These are phyloP conservation scores for Phytopythium oedochilum DNA, from an alignment of 352 stramenopile genomes.

Conservation along the genomic window DNA sequence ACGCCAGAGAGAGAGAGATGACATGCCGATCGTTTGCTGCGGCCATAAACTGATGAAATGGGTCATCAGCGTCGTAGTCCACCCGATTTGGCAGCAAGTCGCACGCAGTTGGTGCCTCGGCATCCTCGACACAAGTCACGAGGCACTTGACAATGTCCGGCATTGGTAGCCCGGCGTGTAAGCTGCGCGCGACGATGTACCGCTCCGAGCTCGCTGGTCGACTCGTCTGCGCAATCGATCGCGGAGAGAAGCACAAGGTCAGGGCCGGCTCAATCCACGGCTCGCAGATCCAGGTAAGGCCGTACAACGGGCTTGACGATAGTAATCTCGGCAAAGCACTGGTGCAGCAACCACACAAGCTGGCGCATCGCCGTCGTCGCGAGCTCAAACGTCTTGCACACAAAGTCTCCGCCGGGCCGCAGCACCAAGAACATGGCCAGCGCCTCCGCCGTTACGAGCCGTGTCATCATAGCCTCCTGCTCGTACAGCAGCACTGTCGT, in stretches of 20 bases:
- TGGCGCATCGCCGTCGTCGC: conserved; percentile 51
- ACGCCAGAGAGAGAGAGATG: neutral
- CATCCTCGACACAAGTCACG: conserved; percentile 3
- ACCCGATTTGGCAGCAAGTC: conserved; percentile 16
- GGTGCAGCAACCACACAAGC: conserved; percentile 59
- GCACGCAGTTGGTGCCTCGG: neutral
- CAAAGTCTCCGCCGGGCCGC: conserved; percentile 40
- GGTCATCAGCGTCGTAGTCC: conserved; percentile 13
- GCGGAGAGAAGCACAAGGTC: conserved; percentile 1
- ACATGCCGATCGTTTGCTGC: conserved; percentile 22
- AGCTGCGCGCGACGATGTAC: conserved; percentile 44
- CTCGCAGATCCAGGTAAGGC: too few species aligned
- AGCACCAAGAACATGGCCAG: conserved; percentile 59
- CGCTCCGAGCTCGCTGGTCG: conserved; percentile 76
- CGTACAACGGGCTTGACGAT: conserved; percentile 69
- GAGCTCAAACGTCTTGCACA: conserved; percentile 83
- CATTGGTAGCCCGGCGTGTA: conserved; percentile 14
- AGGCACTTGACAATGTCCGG: conserved; percentile 18
- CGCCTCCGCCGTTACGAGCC: conserved; percentile 52
- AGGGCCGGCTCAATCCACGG: neutral
- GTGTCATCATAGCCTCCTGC: conserved; percentile 62
- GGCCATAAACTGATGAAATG: conserved; percentile 45
- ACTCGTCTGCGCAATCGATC: conserved; percentile 42
- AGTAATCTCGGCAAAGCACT: conserved; percentile 51
- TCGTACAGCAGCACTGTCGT: neutral